phyloP scores from a whole-genome alignment of 2,329 filamentous ascomycete species.

The Tolypocladium pustulatum region DNA sequence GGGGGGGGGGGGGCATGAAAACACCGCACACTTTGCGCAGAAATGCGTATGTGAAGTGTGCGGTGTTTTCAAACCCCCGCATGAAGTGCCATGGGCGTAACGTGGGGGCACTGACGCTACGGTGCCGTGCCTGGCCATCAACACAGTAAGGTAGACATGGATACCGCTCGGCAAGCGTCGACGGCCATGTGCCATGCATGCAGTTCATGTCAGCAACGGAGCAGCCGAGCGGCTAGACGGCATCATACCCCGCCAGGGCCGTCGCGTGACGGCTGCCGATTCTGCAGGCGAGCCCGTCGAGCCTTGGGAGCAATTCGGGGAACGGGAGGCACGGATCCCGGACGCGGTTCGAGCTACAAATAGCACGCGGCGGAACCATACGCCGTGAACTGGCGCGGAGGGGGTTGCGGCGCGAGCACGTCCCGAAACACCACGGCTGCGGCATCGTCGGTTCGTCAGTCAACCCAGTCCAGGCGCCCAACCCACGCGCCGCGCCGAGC shows the following conservation, averaged over 20 bases:
- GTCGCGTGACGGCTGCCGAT: background rate
- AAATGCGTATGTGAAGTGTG: no score
- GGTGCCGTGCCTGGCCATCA: background rate
- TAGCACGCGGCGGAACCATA: background rate
- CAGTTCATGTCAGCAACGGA: background rate
- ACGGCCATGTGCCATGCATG: background rate
- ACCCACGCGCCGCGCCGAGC: background rate
- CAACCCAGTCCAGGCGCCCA: background rate
- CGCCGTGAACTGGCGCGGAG: background rate
- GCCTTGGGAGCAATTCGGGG: background rate
- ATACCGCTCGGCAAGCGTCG: background rate
- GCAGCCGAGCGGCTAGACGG: background rate
- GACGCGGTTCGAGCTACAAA: background rate
- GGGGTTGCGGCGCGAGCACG: background rate
- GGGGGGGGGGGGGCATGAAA: no score
- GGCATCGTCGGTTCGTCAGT: background rate
- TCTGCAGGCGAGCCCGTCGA: background rate
- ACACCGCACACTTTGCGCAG: no score
- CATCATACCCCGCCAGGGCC: background rate
- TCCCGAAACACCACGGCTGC: background rate
- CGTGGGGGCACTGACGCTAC: no score
- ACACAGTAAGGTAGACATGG: background rate
- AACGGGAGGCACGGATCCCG: background rate
- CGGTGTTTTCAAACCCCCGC: no score
- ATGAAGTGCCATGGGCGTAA: no score